Base-by-base conservation (phyloP, 495 filamentous ascomycete genomes). In the Physcia stellaris region DNA sequence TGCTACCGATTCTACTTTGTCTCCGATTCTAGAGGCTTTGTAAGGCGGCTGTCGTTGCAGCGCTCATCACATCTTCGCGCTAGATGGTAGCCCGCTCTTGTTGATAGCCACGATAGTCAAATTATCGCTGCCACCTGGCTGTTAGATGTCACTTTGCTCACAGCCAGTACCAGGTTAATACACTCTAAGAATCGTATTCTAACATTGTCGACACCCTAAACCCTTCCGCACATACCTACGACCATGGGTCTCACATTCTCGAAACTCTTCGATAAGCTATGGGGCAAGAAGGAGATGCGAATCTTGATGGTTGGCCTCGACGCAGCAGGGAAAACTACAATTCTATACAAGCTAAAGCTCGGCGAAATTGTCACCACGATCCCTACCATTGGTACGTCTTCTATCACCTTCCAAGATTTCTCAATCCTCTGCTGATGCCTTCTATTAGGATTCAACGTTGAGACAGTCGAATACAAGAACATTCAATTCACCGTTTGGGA, bases 401-500 rank as follows among this genome's bases (percentile, higher is more conserved):
- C 24, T 28, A 33, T 3, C 27, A 19, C 33, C 18, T 19, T 42
- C 34, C 39, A 19, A 13, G 40, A 16, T 13, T 7, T 13, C 26
- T 7, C 7, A 28, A 23, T 10, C 13, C 11, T 38, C 4, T 45
- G 30, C 35, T 7, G 26, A 28, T 17, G 40, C 83, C n/a, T n/a
- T n/a, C n/a, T n/a, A n/a, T n/a, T 90, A 57, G 92, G 90, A 40
- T 98, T 98, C 70, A 98, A 98, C 66, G 90, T 98, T 55, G 90
- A 98, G 67, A 93, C 84, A n/a, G 85, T 98, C 41, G 92, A 86
- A 36, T 93, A 94, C 65, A 94, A 94, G 70, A 98, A 98, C 55
- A 85, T 94, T 57, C 94, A 95, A 59, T 98, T 98, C 71, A 95
- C 94, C 51, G 86, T 98, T 40, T 98, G 90, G 90, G 90, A 98